These are phyloP conservation scores for Dalbergia cultrata DNA, from an alignment of 306 rosid species.

Conservation along the genomic window DNA sequence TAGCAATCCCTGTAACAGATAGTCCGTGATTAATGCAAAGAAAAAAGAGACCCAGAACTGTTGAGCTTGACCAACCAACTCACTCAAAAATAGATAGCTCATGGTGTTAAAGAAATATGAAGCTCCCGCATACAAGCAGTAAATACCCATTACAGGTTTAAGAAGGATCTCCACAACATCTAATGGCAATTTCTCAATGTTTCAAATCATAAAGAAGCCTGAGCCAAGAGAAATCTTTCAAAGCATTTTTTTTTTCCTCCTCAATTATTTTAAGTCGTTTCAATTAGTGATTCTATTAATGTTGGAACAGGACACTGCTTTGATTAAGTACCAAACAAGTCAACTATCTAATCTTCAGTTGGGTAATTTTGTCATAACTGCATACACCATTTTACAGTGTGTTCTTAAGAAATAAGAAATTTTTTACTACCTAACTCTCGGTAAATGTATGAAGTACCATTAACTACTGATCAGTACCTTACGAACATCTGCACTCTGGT, in stretches of 20 bases:
- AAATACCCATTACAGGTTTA: background rate
- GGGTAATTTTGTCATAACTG: constrained; percentile 16
- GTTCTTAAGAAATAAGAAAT: constrained; percentile 2
- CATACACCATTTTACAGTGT: constrained; percentile 25
- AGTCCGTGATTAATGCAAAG: background rate
- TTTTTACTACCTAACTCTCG: constrained; percentile 32
- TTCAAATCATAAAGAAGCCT: background rate
- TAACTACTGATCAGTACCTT: constrained; percentile 65
- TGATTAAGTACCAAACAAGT: constrained; percentile 6
- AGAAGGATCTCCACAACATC: background rate
- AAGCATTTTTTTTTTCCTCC: background rate
- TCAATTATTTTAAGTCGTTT: background rate
- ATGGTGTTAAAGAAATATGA: background rate
- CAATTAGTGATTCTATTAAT: constrained; percentile 5
- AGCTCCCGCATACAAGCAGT: too few species aligned
- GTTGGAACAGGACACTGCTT: constrained; percentile 10
- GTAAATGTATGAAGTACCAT: constrained; percentile 18
- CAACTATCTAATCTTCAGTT: constrained; percentile 32
- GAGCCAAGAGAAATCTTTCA: constrained; percentile 8
- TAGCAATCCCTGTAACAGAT: background rate
- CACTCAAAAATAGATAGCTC: background rate
- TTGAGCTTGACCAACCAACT: constrained; percentile 1
- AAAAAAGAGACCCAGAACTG: background rate
- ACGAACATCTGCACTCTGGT: constrained; percentile 97
- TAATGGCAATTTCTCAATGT: background rate